These are phyloP conservation scores for Fusarium metavorans DNA, from an alignment of 2,329 filamentous ascomycete species.

Conservation along the genomic window DNA sequence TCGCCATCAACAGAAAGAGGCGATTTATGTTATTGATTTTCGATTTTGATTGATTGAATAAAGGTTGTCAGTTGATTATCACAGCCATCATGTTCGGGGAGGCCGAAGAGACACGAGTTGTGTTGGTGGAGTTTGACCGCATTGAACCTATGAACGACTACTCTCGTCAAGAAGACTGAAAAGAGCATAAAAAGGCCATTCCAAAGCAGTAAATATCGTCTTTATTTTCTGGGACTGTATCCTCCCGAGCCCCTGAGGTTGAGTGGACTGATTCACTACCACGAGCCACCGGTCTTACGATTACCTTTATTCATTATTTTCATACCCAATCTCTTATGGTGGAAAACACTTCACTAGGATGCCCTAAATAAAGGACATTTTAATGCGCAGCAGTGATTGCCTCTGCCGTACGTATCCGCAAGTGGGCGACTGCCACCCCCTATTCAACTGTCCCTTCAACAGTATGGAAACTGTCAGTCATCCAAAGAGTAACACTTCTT, in stretches of 20 bases:
- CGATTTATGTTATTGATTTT: neutral
- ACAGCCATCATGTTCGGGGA: neutral
- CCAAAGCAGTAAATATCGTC: neutral
- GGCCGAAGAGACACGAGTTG: neutral
- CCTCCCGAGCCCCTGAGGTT: neutral
- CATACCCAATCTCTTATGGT: neutral
- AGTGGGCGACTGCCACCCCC: neutral
- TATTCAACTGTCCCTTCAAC: neutral
- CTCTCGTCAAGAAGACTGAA: rapidly evolving
- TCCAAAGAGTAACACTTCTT: neutral
- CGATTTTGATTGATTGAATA: neutral
- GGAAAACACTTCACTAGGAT: neutral
- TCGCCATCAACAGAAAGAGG: neutral
- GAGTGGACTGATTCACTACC: no score
- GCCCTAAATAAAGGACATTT: neutral
- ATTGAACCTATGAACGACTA: neutral
- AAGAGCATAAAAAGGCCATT: neutral
- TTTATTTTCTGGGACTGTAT: neutral
- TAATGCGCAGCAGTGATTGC: neutral
- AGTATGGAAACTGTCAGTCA: neutral
- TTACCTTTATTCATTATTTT: neutral
- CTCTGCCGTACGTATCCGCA: neutral
- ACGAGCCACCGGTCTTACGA: neutral
- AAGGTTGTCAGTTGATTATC: neutral
- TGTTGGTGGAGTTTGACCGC: neutral